These are phyloP conservation scores for Miscanthus sacchariflorus DNA, from an alignment of 202 grass and related monocot species.

Conservation along the genomic window DNA sequence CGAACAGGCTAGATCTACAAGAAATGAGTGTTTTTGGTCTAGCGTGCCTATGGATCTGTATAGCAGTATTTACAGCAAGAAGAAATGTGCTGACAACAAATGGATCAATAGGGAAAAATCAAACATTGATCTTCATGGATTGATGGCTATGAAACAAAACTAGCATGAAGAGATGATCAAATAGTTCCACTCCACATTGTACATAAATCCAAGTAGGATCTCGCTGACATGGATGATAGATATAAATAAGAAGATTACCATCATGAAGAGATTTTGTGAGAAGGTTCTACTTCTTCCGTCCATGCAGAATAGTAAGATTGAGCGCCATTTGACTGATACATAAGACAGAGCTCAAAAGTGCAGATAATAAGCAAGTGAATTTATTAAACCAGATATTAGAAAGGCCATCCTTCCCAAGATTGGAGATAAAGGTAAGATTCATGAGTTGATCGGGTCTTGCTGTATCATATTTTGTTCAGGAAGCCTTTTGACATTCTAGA, in stretches of 20 bases:
- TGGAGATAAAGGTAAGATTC: no score
- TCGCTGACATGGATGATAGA: no score
- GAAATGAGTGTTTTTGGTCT: neutral
- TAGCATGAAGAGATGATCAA: neutral
- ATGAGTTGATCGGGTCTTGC: no score
- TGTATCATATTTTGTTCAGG: no score
- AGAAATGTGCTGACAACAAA: neutral
- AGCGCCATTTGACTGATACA: neutral
- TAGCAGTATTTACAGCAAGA: neutral
- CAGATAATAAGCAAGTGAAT: no score
- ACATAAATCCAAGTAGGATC: neutral
- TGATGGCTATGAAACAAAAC: neutral
- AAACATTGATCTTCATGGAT: neutral
- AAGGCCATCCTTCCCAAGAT: no score
- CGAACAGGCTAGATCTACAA: neutral
- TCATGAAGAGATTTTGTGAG: neutral
- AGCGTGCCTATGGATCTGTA: neutral
- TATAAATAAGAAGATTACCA: conserved; percentile 4
- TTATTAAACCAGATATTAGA: no score
- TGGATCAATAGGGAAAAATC: neutral
- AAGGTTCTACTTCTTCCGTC: neutral
- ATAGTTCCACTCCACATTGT: conserved; percentile 5
- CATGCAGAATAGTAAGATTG: neutral
- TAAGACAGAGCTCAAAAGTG: neutral
- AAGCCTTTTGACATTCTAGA: no score